Conservation (phyloP, 2,329 filamentous ascomycete genomes). For the Cercospora zeae-maydis region DNA sequence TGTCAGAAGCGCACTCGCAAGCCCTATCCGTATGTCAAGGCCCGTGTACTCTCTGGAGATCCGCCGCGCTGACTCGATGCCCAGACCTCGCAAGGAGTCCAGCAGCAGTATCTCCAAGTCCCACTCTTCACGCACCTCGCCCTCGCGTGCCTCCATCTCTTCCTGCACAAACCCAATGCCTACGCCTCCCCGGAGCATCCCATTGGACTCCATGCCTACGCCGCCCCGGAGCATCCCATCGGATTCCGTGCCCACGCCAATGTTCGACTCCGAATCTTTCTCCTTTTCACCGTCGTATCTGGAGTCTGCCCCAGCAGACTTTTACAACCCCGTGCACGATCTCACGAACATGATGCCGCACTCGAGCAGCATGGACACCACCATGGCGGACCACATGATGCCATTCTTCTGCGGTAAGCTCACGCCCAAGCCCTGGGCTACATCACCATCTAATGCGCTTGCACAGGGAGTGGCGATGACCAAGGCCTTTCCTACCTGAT, state of each 20-base stretch:
- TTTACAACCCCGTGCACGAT: background rate
- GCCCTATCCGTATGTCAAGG: slow-evolving; percentile 10
- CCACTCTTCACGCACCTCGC: slow-evolving; percentile 2
- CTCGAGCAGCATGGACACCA: background rate
- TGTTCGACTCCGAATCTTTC: slow-evolving; percentile 10
- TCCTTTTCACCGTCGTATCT: slow-evolving; percentile 4
- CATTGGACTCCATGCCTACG: slow-evolving; percentile 3
- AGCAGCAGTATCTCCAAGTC: slow-evolving; percentile 3
- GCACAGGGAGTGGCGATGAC: background rate
- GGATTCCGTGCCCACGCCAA: slow-evolving; percentile 5
- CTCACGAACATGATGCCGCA: background rate
- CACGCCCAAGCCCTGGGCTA: too few species aligned
- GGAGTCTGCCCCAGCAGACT: slow-evolving; percentile 3
- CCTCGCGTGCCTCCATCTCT: background rate
- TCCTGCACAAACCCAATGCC: slow-evolving; percentile 4
- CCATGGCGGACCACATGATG: slow-evolving; percentile 8
- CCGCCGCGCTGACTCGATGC: background rate
- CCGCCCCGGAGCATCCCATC: slow-evolving; percentile 8
- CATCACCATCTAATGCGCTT: background rate
- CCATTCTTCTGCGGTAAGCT: slow-evolving; percentile 7
- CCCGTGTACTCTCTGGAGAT: background rate
- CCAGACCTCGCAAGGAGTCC: slow-evolving; percentile 12
- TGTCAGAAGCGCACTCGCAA: slow-evolving; percentile 15
- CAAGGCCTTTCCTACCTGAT: slow-evolving; percentile 7
- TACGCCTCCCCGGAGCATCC: slow-evolving; percentile 7